Evolutionary conservation across 768 basidiomycete genomes (phyloP).

Genomic region (Leccinum truebloodii): DNA sequence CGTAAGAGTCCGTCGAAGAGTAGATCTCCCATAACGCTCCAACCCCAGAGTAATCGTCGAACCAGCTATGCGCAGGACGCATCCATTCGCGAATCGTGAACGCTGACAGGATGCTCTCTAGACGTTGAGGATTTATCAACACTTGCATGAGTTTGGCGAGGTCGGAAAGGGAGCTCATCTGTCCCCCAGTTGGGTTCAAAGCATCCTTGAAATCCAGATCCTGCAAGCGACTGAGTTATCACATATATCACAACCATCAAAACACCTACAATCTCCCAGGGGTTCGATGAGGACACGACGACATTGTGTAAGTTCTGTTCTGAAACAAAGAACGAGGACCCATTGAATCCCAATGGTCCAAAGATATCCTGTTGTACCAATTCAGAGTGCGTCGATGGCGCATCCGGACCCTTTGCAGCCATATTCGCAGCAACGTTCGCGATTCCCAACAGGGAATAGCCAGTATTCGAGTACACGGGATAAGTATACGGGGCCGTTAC

Average conservation of each 20-base stretch:
- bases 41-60: constrained; percentile 37
- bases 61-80: constrained; percentile 41
- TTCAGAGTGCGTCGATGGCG: constrained; percentile 39
- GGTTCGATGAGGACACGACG: constrained; percentile 40
- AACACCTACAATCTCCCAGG: constrained; percentile 37
- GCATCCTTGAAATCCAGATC: constrained; percentile 42
- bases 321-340: constrained; percentile 44
- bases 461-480: constrained; percentile 45
- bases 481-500: constrained; percentile 45
- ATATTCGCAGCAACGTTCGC: constrained; percentile 38
- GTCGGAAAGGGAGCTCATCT: constrained; percentile 52
- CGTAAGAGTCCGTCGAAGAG: constrained; percentile 31
- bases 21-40: constrained; percentile 48
- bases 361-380: constrained; percentile 52
- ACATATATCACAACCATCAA: not conserved
- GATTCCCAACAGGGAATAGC: constrained; percentile 36
- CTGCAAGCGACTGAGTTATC: constrained; percentile 20
- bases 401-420: constrained; percentile 15
- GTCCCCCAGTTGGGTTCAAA: constrained; percentile 48
- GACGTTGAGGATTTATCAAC: constrained; percentile 42
- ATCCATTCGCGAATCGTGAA: constrained; percentile 45
- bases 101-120: constrained; percentile 36
- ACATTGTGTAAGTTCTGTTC: constrained; percentile 36
- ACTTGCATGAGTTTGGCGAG: constrained; percentile 44
- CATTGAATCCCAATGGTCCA: constrained; percentile 44